phyloP scores from a whole-genome alignment of 257 asterid genomes.

The Plantago ovata region DNA sequence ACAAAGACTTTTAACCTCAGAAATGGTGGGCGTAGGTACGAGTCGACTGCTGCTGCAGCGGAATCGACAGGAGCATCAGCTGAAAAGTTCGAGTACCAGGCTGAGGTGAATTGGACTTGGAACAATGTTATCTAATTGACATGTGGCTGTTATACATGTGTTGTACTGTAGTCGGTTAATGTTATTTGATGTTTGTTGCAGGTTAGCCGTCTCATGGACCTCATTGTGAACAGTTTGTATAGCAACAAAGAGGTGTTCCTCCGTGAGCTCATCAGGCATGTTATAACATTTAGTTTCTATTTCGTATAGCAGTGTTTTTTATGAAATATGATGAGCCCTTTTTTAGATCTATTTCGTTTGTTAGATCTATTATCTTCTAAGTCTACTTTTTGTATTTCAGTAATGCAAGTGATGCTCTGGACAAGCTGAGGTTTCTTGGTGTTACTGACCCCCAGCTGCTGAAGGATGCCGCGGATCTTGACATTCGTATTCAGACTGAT shows the following conservation, averaged over 20 bases:
- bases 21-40: constrained; percentile 36
- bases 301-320: not conserved
- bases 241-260: constrained; percentile 96
- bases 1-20: constrained; percentile 26
- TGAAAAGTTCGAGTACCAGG: constrained; percentile 90
- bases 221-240: constrained; percentile 87
- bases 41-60: constrained; percentile 76
- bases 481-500: constrained; percentile 80
- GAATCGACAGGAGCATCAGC: constrained; percentile 45
- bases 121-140: not conserved
- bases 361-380: constrained; percentile 3
- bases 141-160: not conserved
- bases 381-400: constrained; percentile 34
- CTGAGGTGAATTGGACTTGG: constrained; percentile 72
- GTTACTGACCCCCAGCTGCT: constrained; percentile 78
- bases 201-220: constrained; percentile 99
- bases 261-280: constrained; percentile 92
- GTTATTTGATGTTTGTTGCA: constrained; percentile 28
- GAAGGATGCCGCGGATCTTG: constrained; percentile 77
- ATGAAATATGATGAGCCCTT: not conserved
- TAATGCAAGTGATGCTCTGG: constrained; percentile 99
- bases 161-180: constrained; percentile 3
- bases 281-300: constrained; percentile 1
- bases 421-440: constrained; percentile 93
- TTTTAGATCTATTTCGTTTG: too few species aligned